Percentiles rank a stretch among this genome's conserved stretches.
Evolutionary conservation across 1,139 yeast species (phyloP).

Genomic region (Geotrichum bryndzae): DNA sequence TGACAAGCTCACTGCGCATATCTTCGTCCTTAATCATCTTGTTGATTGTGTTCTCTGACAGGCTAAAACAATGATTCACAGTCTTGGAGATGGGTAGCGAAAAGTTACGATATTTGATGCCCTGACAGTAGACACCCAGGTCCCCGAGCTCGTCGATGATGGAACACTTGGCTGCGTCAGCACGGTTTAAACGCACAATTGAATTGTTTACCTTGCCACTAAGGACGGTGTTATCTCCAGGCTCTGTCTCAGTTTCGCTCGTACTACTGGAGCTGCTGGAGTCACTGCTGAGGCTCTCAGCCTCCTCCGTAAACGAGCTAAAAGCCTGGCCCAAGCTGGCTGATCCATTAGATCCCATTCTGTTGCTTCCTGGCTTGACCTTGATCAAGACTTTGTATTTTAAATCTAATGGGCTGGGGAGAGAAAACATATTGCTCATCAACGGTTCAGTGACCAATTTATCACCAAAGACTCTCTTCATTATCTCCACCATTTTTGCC

Average conservation of each 20-base stretch:
- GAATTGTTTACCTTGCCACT: not conserved
- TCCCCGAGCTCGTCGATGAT: slow-evolving; percentile 42
- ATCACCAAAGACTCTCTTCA: slow-evolving; percentile 56
- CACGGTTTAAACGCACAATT: not conserved
- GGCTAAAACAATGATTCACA: slow-evolving; percentile 75
- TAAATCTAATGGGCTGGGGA: slow-evolving; percentile 72
- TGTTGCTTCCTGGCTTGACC: slow-evolving; percentile 45
- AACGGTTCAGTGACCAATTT: slow-evolving; percentile 47
- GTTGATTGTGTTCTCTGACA: slow-evolving; percentile 65
- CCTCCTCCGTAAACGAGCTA: not conserved
- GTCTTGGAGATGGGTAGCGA: slow-evolving; percentile 82
- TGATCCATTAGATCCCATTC: slow-evolving; percentile 37
- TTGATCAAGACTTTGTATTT: slow-evolving; percentile 68
- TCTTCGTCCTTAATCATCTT: slow-evolving; percentile 39
- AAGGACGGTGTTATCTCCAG: slow-evolving; percentile 5
- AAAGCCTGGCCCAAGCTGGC: slow-evolving; percentile 12
- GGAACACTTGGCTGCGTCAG: slow-evolving; percentile 23
- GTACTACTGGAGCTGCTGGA: not conserved
- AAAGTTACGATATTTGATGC: slow-evolving; percentile 72
- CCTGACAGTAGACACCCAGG: slow-evolving; percentile 64
- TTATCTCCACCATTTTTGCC: slow-evolving; percentile 44
- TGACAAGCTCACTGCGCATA: slow-evolving; percentile 55
- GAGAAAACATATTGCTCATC: slow-evolving; percentile 22
- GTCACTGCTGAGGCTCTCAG: not conserved
- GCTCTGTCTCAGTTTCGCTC: not conserved